Evolutionary conservation across 2,329 filamentous ascomycete species (phyloP).

Genomic region (Cucurbitaria berberidis): DNA sequence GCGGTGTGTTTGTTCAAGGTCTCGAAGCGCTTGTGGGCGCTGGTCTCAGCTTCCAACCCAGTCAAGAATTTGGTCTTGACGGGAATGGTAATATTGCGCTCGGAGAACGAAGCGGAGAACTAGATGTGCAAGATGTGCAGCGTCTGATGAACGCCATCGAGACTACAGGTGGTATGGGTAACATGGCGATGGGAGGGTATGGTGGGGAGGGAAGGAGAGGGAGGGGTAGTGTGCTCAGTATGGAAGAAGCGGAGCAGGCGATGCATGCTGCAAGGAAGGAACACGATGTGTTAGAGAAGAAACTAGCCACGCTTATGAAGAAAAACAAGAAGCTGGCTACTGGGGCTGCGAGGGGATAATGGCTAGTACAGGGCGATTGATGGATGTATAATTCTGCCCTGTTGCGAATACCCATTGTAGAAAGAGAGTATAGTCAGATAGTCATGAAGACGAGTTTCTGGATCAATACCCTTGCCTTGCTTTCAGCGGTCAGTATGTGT

Average conservation of each 20-base stretch:
- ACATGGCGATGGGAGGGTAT: constrained; percentile 8
- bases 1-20: constrained; percentile 45
- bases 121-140: constrained; percentile 38
- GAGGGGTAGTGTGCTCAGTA: constrained; percentile 36
- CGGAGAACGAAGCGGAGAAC: constrained; percentile 9
- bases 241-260: constrained; percentile 47
- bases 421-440: neutral
- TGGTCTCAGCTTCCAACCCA: constrained; percentile 34
- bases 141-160: constrained; percentile 33
- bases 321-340: constrained; percentile 42
- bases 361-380: neutral
- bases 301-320: constrained; percentile 44
- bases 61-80: constrained; percentile 31
- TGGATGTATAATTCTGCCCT: too few relatives aligned
- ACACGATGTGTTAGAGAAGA: constrained; percentile 47
- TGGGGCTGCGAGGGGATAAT: constrained; percentile 1
- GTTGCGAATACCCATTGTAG: too few relatives aligned
- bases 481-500: too few relatives aligned
- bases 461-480: too few relatives aligned
- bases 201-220: constrained; percentile 13
- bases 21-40: constrained; percentile 45
- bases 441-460: too few relatives aligned
- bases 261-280: constrained; percentile 45
- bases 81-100: constrained; percentile 28
- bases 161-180: constrained; percentile 19